Evolutionary conservation across 805 yeast genomes (phyloP).

Genomic region (Yueomyces sinensis): DNA sequence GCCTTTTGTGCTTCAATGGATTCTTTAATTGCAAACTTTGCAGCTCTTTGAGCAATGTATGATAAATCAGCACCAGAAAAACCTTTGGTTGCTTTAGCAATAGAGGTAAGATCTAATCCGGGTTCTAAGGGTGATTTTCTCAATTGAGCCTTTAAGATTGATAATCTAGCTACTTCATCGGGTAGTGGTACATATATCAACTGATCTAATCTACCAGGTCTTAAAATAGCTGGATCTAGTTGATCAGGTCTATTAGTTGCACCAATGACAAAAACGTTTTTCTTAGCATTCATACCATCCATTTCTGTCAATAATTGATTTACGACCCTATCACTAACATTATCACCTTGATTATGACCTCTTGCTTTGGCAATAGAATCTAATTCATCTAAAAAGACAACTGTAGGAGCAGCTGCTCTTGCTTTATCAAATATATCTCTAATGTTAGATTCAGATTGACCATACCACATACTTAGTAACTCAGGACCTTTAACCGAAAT

Average conservation of each 20-base stretch:
- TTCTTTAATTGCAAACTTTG: slow-evolving; percentile 95
- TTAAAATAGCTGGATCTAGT: slow-evolving; percentile 93
- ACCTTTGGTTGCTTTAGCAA: slow-evolving; percentile 86
- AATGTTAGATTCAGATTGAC: slow-evolving; percentile 94
- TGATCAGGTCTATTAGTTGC: slow-evolving; percentile 99
- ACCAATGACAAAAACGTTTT: slow-evolving; percentile 97
- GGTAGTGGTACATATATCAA: slow-evolving; percentile 97
- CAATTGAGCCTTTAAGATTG: slow-evolving; percentile 87
- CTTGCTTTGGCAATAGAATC: slow-evolving; percentile 97
- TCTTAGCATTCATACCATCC: slow-evolving; percentile 99
- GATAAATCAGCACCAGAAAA: slow-evolving; percentile 98
- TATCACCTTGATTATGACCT: slow-evolving; percentile 90
- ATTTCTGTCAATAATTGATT: slow-evolving; percentile 93
- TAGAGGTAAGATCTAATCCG: slow-evolving; percentile 73
- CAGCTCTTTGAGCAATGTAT: slow-evolving; percentile 95
- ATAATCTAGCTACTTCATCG: slow-evolving; percentile 84
- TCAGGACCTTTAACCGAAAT: slow-evolving; percentile 50
- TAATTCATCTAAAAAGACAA: slow-evolving; percentile 93
- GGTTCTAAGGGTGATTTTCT: slow-evolving; percentile 98
- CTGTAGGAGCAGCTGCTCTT: slow-evolving; percentile 98
- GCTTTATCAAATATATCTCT: slow-evolving; percentile 97
- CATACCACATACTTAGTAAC: slow-evolving; percentile 93
- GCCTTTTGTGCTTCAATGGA: slow-evolving; percentile 71
- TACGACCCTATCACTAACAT: slow-evolving; percentile 96
- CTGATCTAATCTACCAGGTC: slow-evolving; percentile 98